Evolutionary conservation across 2,329 filamentous ascomycete species (phyloP), one percentile per base, ranked within the genome.

Genomic region (Teratosphaeria destructans): DNA sequence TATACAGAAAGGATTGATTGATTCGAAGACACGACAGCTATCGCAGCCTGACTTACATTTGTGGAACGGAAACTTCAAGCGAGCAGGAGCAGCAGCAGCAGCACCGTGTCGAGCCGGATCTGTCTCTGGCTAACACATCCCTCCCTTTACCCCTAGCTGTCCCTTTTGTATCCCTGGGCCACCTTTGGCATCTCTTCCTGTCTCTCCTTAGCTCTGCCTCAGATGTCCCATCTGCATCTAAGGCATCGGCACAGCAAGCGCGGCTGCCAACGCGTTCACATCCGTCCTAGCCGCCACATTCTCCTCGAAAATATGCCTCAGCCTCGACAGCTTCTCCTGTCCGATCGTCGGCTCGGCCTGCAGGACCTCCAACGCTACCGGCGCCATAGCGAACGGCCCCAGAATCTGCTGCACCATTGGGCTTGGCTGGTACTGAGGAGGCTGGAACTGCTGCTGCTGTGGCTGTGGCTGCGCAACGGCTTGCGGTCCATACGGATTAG

Each of bases 241-340:
- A n/a, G 43, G 7, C 43, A 5, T 19, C 43, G 43, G 43, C 43
- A 49, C 16, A 49, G 43, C 43, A 49, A 71, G 61, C 59, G 64
- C 64, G 55, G 59, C 57, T 14, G 65, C 64, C 55, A 75, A 63
- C 8, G 66, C 66, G n/a, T 64, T 62, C 11, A 78, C 69, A 62
- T 91, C 84, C 1, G 85, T 81, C 26, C 84, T 79, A 0, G 89
- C 83, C 26, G 80, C 81, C 0, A 85, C 83, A 58, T 90, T 85
- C 11, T 80, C 78, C 56, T 85, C 81, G 27, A 90, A 79, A 14
- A 93, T 85, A 47, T 82, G 79, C 57, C 82, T 80, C 62, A 96
- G 82, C 32, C 94, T 83, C 59, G 82, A 79, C 82, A 94, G 87
- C 69, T 95, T 89, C 16, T 82, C 66, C 54, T 73, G 70, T 10